Base-by-base conservation (phyloP, 257 asterid species). In the Capsicum chinense region DNA sequence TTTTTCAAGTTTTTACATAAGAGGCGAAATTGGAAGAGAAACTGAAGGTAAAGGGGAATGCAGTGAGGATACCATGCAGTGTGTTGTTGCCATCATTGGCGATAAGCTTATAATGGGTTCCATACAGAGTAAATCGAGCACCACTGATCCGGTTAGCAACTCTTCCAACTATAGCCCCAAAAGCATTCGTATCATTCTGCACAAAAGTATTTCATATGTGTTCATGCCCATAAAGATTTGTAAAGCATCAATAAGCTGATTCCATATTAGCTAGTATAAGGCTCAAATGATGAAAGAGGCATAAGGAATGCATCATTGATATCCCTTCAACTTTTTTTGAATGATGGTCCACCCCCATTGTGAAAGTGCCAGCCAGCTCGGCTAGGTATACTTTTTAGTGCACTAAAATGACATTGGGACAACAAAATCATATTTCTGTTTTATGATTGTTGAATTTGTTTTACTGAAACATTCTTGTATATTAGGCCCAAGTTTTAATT, bases 101-200 rank as follows among this genome's bases (percentile, higher is more conserved):
- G 50, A 60, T 52, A 14, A 84, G 86, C 35, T 63, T 50, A 60
- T 84, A 79, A 50, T 7, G 42, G 67, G 44, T 79, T 44, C 86
- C 86, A 64, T 79, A 79, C 2, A 84, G 44, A 50, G 83, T 78
- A 71, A 79, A 84, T n/a, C 21, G 62, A 60, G 86, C 86, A 16
- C 79, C 86, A 54, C 56, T 66, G 35, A 84, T 84, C 44, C 78
- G 63, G 50, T 84, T 84, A 35, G 60, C 86, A 44, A 84, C 83
- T 14, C 86, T 78, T 84, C 86, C 86, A 26, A 84, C 69, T 3
- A 52, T 12, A 14, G 83, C 86, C 50, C 86, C 86, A n/a, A 84
- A 84, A 14, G 44, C 48, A 54, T 44, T 56, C 3, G 33, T 37
- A 66, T 79, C 83, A 7, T 94, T 92, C 99, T 94, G 90, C 84